phyloP scores from a whole-genome alignment of 305 asterid species.

The Petunia hybrid region DNA sequence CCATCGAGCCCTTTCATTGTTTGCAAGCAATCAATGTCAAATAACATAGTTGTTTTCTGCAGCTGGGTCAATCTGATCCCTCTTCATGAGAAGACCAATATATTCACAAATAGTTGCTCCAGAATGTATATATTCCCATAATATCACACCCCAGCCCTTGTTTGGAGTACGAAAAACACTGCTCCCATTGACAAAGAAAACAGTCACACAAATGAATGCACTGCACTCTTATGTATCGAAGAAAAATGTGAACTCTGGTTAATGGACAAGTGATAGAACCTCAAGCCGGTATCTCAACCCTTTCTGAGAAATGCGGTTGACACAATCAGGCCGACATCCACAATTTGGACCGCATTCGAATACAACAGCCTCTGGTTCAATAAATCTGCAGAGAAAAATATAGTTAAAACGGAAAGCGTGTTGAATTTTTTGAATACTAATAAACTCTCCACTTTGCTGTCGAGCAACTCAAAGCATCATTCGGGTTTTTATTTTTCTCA shows the following conservation, averaged over 20 bases:
- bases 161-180: constrained; percentile 80
- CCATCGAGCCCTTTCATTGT: constrained; percentile 88
- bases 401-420: too few relatives aligned
- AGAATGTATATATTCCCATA: constrained; percentile 81
- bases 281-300: constrained; percentile 66
- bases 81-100: constrained; percentile 65
- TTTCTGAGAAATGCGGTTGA: constrained; percentile 62
- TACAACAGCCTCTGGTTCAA: too few relatives aligned
- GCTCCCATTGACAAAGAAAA: constrained; percentile 30
- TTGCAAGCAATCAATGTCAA: constrained; percentile 32
- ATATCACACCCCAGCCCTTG: constrained; percentile 91
- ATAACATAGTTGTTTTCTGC: constrained; percentile 69
- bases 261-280: constrained; percentile 42
- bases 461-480: too few relatives aligned
- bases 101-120: constrained; percentile 91
- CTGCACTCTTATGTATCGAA: neutral
- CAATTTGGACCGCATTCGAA: constrained; percentile 78
- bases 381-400: too few relatives aligned
- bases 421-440: too few relatives aligned
- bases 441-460: too few relatives aligned
- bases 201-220: too few relatives aligned
- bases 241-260: neutral
- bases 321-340: constrained; percentile 75
- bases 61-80: constrained; percentile 60
- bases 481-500: too few relatives aligned